phyloP scores from a whole-genome alignment of 2,329 filamentous ascomycete species.

The Fusarium redolens region DNA sequence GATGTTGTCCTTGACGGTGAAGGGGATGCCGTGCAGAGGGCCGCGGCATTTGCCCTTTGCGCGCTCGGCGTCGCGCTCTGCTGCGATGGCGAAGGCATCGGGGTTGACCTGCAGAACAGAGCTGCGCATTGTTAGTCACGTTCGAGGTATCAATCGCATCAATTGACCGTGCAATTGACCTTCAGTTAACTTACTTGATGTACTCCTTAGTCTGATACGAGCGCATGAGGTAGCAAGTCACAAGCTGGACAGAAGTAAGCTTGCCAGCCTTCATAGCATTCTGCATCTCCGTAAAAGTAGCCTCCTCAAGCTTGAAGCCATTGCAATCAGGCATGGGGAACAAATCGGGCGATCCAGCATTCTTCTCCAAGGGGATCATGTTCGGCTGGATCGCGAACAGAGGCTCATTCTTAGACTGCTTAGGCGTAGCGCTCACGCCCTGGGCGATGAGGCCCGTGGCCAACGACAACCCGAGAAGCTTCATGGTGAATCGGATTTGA shows the following conservation, averaged over 20 bases:
- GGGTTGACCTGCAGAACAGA: conserved; percentile 75
- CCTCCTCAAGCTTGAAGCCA: conserved; percentile 73
- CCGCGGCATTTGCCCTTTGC: conserved; percentile 66
- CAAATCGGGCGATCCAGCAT: conserved; percentile 51
- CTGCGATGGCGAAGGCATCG: conserved; percentile 72
- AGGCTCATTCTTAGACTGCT: conserved; percentile 13
- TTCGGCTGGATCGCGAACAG: conserved; percentile 43
- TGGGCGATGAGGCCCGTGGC: conserved; percentile 39
- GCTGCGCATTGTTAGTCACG: conserved; percentile 46
- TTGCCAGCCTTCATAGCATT: conserved; percentile 62
- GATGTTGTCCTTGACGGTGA: conserved; percentile 75
- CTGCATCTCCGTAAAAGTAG: conserved; percentile 76
- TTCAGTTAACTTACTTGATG: conserved; percentile 62
- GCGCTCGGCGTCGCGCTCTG: conserved; percentile 70
- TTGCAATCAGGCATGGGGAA: conserved; percentile 74
- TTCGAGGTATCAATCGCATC: neutral
- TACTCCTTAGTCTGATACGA: conserved; percentile 72
- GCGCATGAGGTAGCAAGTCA: conserved; percentile 71
- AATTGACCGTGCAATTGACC: neutral
- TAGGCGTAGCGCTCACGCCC: conserved; percentile 20
- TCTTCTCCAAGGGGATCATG: conserved; percentile 51
- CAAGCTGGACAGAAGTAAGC: conserved; percentile 68
- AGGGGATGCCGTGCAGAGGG: conserved; percentile 79
- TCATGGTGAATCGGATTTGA: conserved; percentile 28
- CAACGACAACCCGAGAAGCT: conserved; percentile 34